phyloP scores from a whole-genome alignment of 2,329 filamentous ascomycete species.

The Periconia sp. region DNA sequence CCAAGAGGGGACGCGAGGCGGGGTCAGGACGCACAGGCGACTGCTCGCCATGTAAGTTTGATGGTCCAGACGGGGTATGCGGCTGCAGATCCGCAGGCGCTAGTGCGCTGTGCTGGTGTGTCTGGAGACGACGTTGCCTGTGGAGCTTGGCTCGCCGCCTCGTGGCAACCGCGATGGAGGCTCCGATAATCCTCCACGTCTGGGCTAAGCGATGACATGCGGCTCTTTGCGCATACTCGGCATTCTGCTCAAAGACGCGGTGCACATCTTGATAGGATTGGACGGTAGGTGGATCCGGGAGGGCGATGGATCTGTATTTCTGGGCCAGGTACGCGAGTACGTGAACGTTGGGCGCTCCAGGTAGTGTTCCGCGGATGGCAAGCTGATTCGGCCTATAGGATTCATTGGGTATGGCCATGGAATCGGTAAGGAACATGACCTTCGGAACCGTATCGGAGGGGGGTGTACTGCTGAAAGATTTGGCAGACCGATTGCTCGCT shows the following conservation, averaged over 20 bases:
- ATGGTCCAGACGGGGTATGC: constrained; percentile 16
- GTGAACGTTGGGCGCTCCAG: constrained; percentile 44
- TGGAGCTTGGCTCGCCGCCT: constrained; percentile 39
- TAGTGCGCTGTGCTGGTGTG: constrained; percentile 18
- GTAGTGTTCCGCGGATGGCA: constrained; percentile 53
- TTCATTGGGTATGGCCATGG: constrained; percentile 47
- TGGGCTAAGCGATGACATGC: constrained; percentile 57
- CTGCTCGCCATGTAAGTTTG: constrained; percentile 24
- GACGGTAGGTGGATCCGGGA: constrained; percentile 42
- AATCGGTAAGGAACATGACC: constrained; percentile 55
- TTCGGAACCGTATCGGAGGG: constrained; percentile 51
- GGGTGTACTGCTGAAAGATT: constrained; percentile 57
- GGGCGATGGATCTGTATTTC: constrained; percentile 46
- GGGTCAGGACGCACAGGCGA: constrained; percentile 25
- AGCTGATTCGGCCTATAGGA: constrained; percentile 47
- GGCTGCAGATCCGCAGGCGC: constrained; percentile 9
- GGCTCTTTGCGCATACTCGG: constrained; percentile 53
- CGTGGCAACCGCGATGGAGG: constrained; percentile 54
- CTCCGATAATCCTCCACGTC: constrained; percentile 60
- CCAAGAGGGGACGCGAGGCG: constrained; percentile 35
- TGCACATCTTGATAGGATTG: constrained; percentile 39
- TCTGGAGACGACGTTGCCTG: constrained; percentile 26
- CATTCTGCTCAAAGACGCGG: constrained; percentile 56
- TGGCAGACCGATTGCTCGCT: constrained; percentile 51
- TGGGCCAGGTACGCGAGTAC: constrained; percentile 47